Conservation (phyloP, 2,329 filamentous ascomycete genomes). For the Xylariaceae sp. region DNA sequence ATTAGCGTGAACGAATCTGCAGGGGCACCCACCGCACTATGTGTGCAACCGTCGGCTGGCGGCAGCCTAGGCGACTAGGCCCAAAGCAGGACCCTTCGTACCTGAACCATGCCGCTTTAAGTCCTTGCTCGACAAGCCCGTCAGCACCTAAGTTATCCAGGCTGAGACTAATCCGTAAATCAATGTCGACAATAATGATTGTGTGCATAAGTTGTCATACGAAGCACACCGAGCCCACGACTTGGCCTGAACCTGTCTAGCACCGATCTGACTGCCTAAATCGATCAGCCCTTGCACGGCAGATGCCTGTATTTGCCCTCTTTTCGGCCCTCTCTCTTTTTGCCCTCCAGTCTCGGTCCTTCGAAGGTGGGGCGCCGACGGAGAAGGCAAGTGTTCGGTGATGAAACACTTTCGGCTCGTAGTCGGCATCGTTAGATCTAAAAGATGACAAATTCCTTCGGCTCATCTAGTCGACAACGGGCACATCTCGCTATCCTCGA, state of each 20-base stretch:
- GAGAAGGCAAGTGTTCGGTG: not conserved
- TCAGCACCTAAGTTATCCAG: too few relatives aligned
- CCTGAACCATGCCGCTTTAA: not conserved
- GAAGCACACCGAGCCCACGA: too few relatives aligned
- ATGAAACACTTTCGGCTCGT: not conserved
- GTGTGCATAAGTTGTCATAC: too few relatives aligned
- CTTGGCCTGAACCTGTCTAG: too few relatives aligned
- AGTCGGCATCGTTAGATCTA: not conserved
- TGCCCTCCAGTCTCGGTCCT: not conserved
- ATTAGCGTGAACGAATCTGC: not conserved
- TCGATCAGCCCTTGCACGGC: not conserved
- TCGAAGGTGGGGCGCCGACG: not conserved
- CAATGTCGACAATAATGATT: too few relatives aligned
- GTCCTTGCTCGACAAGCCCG: not conserved
- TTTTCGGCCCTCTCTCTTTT: not conserved
- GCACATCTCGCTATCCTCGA: too few relatives aligned
- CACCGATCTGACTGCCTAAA: too few relatives aligned
- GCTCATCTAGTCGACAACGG: not conserved
- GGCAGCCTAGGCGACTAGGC: not conserved
- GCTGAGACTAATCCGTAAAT: not conserved
- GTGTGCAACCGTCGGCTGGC: not conserved
- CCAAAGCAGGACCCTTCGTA: not conserved
- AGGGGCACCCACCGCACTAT: not conserved
- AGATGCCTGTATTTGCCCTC: not conserved
- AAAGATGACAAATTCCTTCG: not conserved